Evolutionary conservation across 2,329 filamentous ascomycete genomes (phyloP).

Genomic region (Diaporthe amygdali): DNA sequence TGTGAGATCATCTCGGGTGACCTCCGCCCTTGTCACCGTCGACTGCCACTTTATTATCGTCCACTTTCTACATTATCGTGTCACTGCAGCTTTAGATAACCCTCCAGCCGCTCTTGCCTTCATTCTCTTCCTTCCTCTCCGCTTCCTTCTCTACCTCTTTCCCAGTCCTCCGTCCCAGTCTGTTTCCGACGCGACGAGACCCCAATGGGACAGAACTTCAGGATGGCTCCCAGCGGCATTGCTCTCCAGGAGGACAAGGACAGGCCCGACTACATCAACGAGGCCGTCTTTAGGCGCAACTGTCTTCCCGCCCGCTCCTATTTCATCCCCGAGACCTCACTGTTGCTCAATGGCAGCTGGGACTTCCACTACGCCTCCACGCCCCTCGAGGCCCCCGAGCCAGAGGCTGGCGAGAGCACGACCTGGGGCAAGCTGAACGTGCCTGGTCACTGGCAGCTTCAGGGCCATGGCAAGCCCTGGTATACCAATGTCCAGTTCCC

Average conservation of each 20-base stretch:
- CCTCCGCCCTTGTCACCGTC: background rate
- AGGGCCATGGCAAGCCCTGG: constrained; percentile 69
- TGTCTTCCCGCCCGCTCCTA: constrained; percentile 58
- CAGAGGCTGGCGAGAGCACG: constrained; percentile 29
- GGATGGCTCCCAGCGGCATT: constrained; percentile 35
- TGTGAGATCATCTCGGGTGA: constrained; percentile 1
- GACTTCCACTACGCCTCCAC: constrained; percentile 56
- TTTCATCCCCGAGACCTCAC: constrained; percentile 53
- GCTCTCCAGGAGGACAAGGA: constrained; percentile 39
- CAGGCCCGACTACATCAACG: constrained; percentile 54
- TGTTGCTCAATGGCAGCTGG: constrained; percentile 62
- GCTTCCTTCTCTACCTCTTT: background rate
- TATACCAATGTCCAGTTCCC: constrained; percentile 74
- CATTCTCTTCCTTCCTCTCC: background rate
- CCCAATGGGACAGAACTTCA: constrained; percentile 16
- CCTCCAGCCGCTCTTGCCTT: background rate
- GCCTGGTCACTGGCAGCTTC: constrained; percentile 73
- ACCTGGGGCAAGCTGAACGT: constrained; percentile 61
- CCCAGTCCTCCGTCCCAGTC: background rate
- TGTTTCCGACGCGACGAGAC: background rate
- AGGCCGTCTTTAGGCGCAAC: constrained; percentile 58
- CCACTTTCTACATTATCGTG: background rate
- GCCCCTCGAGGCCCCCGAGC: constrained; percentile 51
- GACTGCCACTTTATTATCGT: background rate
- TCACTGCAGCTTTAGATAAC: constrained; percentile 1